Evolutionary conservation across 2,329 filamentous ascomycete genomes (phyloP), one percentile per base, ranked within the genome.

Genomic region (Trichoderma polysporum): DNA sequence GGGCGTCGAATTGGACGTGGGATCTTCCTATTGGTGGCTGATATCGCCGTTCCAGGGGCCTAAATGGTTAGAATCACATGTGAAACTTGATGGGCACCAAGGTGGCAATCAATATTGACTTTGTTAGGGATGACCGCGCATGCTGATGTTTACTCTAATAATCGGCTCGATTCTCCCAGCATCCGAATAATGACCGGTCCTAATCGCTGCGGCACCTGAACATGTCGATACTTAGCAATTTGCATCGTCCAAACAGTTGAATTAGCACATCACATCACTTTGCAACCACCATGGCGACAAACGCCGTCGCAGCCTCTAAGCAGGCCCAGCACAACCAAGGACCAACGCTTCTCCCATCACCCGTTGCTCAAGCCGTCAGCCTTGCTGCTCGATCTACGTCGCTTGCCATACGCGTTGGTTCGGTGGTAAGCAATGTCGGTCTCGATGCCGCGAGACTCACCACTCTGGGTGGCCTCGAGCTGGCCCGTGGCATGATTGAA

Each of bases 351-450:
- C 81, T 90, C 0, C 88, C 88, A 0, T 72, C 77, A 2, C 80
- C 86, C 0, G 75, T 90, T 54, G 88, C 88, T 37, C 85, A 83
- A 60, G 83, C 83, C 31, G 82, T 90, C 64, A 89, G 86, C 70
- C 77, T 90, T 52, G 85, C 86, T 12, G 86, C 87, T 2, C 82
- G 86, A 63, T 88, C 87, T 3, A 86, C 86, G 17, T 84, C 85
- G 31, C 79, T 90, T 27, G 84, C 84, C 35, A 80, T 88, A 27
- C 83, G 85, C 6, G 75, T 86, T 45, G 81, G 84, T 47, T 84
- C 83, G 3, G 74, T 83, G n/a, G 78, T 87, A 37, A 80, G 84
- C 47, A 81, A 81, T 15, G 85, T 82, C 70, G 78, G 84, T 35
- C 79, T 88, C 66, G 80, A 83, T 69, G 84, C 84, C 12, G 85